Evolutionary conservation across 768 basidiomycete species (phyloP).

Genomic region (Sistotremastrum niveocremeum): DNA sequence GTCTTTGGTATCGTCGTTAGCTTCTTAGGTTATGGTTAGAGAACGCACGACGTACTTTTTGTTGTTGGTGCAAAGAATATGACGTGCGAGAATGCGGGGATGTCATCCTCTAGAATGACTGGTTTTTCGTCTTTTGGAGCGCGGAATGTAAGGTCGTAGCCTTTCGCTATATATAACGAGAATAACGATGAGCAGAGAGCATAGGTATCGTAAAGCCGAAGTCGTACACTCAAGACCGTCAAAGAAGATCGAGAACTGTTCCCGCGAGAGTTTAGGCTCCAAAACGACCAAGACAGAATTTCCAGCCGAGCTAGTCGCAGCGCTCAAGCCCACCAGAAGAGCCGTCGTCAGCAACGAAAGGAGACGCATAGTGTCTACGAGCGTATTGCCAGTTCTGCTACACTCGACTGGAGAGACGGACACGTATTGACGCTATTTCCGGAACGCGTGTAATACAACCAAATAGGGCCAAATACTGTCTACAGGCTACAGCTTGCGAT

Average conservation of each 20-base stretch:
- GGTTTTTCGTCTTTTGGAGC: conserved; percentile 63
- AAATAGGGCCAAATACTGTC: no score
- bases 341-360: neutral
- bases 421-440: no score
- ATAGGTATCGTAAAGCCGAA: neutral
- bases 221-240: conserved; percentile 54
- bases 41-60: conserved; percentile 46
- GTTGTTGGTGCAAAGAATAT: conserved; percentile 75
- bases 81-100: conserved; percentile 71
- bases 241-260: conserved; percentile 75
- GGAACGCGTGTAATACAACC: no score
- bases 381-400: no score
- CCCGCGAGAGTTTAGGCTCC: conserved; percentile 52
- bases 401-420: no score
- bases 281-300: conserved; percentile 76
- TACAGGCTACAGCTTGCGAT: no score
- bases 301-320: conserved; percentile 25
- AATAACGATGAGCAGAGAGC: neutral
- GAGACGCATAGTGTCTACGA: neutral
- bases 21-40: neutral
- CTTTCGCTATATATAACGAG: conserved; percentile 38
- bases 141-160: conserved; percentile 81
- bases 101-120: conserved; percentile 51
- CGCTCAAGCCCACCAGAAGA: no score
- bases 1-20: conserved; percentile 24